phyloP scores from a whole-genome alignment of 108 stramenopile species.

The Skeletonema potamos region DNA sequence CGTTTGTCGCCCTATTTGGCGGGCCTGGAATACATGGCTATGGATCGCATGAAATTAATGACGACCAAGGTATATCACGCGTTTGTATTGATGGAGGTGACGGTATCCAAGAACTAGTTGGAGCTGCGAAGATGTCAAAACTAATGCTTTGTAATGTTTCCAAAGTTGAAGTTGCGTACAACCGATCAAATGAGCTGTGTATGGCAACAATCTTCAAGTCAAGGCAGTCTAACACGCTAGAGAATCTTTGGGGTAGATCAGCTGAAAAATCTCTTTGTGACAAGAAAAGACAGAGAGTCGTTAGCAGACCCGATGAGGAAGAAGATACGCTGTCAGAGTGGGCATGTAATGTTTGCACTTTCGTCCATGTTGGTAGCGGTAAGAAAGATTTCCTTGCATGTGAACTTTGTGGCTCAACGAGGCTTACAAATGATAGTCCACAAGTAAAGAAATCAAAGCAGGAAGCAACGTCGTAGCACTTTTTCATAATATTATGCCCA shows the following conservation, averaged over 20 bases:
- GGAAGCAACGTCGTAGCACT: too few relatives aligned
- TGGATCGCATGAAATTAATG: conserved; percentile 15
- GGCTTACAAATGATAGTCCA: neutral
- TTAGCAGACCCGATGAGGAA: neutral
- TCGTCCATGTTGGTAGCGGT: conserved; percentile 1
- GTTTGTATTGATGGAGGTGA: conserved; percentile 1
- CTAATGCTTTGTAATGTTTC: neutral
- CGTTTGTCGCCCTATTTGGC: conserved; percentile 34
- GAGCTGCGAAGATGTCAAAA: conserved; percentile 1
- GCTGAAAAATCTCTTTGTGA: neutral
- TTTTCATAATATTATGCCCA: neutral
- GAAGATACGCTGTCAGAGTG: neutral
- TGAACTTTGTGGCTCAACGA: conserved; percentile 23
- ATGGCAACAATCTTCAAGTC: neutral
- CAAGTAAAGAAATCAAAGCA: neutral
- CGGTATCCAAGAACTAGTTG: conserved; percentile 16
- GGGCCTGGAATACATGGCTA: conserved; percentile 33
- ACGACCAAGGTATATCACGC: neutral
- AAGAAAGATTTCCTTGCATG: conserved; percentile 18
- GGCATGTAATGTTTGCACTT: conserved; percentile 25
- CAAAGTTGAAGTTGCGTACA: conserved; percentile 13
- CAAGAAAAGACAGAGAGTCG: conserved; percentile 7
- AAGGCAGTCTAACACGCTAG: neutral
- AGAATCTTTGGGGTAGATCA: conserved; percentile 9
- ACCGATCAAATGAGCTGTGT: conserved; percentile 4